Percentiles rank a stretch among this genome's conserved stretches.
These are phyloP conservation scores for Tetrahymena elliotti DNA, from an alignment of 73 alveolate genomes.

Conservation along the genomic window DNA sequence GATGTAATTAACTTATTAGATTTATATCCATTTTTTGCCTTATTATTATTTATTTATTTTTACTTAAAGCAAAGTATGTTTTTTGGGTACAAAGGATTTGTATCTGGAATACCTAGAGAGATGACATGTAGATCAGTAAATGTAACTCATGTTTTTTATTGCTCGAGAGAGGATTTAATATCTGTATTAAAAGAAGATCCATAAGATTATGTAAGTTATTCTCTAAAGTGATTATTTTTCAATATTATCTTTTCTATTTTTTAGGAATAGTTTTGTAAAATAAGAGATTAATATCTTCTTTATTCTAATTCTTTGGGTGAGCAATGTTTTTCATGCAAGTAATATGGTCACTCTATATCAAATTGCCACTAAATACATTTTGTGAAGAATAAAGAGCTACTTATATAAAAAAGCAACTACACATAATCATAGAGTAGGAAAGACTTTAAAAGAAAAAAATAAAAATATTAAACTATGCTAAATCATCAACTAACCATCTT, in stretches of 20 bases:
- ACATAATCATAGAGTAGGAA: not conserved
- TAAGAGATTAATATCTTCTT: not conserved
- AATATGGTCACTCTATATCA: not conserved
- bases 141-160: not conserved
- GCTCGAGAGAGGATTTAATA: not conserved
- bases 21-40: not conserved
- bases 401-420: not conserved
- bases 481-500: not conserved
- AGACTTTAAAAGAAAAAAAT: not conserved
- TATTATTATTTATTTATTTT: not conserved
- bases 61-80: not conserved
- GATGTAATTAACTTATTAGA: not conserved
- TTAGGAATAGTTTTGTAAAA: not conserved
- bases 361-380: not conserved
- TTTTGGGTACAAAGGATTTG: not conserved
- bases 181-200: not conserved
- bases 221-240: not conserved
- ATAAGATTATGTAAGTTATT: not conserved
- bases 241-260: not conserved
- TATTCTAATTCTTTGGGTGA: not conserved
- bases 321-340: not conserved
- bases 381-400: not conserved
- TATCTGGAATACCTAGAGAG: not conserved
- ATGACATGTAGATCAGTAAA: not conserved
- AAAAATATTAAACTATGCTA: not conserved